Percentiles rank a stretch among this genome's conserved stretches.
These are phyloP conservation scores for Turritis glabra DNA, from an alignment of 345 rosid genomes.

Conservation along the genomic window DNA sequence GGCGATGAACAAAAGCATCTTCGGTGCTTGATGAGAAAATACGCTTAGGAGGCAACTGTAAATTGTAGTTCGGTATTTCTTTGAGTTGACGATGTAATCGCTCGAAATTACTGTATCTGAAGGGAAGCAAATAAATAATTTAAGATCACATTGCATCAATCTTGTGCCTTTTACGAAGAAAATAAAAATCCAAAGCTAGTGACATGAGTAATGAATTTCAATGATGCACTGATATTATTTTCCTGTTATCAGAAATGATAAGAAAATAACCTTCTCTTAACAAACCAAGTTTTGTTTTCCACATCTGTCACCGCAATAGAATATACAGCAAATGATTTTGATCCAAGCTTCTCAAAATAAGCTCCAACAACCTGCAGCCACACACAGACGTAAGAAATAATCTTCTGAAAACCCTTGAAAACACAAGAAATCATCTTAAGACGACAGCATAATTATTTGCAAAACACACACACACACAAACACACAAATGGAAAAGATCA, in stretches of 20 bases:
- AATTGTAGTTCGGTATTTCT: conserved; percentile 93
- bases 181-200: conserved; percentile 19
- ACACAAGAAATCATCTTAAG: background rate
- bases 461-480: conserved; percentile 7
- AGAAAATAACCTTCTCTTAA: conserved; percentile 85
- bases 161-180: conserved; percentile 23
- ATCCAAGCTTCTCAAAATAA: conserved; percentile 85
- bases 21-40: conserved; percentile 99
- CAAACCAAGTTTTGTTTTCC: conserved; percentile 85
- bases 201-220: conserved; percentile 21
- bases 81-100: conserved; percentile 88
- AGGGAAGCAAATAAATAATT: conserved; percentile 16
- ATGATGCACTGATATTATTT: conserved; percentile 20
- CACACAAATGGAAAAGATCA: conserved; percentile 25
- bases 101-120: conserved; percentile 97
- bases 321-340: conserved; percentile 98
- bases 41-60: conserved; percentile 97
- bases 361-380: conserved; percentile 88
- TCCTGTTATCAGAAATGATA: conserved; percentile 19
- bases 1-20: conserved; percentile 96
- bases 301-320: conserved; percentile 93
- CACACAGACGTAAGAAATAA: conserved; percentile 22
- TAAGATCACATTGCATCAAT: conserved; percentile 1
- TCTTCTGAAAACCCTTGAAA: conserved; percentile 17
- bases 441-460: background rate